phyloP scores from a whole-genome alignment of 1,284 basidiomycete species.

The Apiotrichum akiyoshidainum region DNA sequence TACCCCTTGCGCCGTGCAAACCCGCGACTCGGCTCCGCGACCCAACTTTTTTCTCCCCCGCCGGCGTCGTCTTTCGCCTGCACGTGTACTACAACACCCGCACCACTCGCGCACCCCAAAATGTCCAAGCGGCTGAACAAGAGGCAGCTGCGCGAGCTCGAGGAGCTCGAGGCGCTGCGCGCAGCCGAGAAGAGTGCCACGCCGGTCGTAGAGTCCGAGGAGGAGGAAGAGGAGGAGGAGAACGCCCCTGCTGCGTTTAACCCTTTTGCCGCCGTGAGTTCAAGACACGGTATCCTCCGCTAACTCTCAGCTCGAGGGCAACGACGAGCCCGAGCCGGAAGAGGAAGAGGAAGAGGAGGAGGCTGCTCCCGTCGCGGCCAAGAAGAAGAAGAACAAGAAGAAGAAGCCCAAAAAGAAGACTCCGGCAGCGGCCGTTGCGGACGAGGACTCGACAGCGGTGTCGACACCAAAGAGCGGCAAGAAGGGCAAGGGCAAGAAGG shows the following conservation, averaged over 20 bases:
- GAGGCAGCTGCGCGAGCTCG: constrained; percentile 75
- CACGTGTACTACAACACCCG: not conserved
- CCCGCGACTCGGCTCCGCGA: not conserved
- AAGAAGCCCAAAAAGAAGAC: constrained; percentile 45
- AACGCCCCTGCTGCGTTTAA: constrained; percentile 26
- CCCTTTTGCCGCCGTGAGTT: constrained; percentile 59
- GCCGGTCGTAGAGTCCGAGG: constrained; percentile 6
- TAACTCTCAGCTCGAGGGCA: constrained; percentile 8
- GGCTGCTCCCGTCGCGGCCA: constrained; percentile 19
- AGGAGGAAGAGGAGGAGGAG: constrained; percentile 23
- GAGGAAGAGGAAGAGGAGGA: constrained; percentile 32
- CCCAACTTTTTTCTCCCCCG: not conserved
- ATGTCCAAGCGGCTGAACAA: constrained; percentile 62
- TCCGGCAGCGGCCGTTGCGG: constrained; percentile 11
- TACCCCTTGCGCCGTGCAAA: not conserved
- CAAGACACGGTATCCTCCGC: not conserved
- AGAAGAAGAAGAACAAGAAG: constrained; percentile 51
- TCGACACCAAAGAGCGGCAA: constrained; percentile 57
- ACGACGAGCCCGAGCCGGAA: constrained; percentile 28
- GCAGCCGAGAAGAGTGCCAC: constrained; percentile 36
- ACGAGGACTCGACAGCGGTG: constrained; percentile 12
- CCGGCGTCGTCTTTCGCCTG: not conserved
- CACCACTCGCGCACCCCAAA: not conserved
- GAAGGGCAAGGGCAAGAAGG: constrained; percentile 47
- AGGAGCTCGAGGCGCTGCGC: constrained; percentile 58